Evolutionary conservation across 2,329 filamentous ascomycete genomes (phyloP).

Genomic region (Alternaria gaisen): DNA sequence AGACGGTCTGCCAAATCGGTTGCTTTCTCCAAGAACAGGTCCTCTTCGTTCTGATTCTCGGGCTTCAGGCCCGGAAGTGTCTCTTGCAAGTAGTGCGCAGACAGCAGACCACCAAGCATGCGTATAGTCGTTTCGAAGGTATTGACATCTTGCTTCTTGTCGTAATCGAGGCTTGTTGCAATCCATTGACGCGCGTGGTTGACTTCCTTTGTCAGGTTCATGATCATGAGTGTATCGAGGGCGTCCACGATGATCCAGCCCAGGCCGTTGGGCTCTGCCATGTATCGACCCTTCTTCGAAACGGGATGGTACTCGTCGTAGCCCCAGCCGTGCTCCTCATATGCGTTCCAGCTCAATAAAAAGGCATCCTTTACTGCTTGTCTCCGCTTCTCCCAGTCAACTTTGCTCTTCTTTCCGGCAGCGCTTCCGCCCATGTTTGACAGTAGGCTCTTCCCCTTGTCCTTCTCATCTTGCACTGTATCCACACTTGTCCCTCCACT

Average conservation of each 20-base stretch:
- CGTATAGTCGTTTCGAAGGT: slow-evolving; percentile 98
- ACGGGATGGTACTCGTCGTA: slow-evolving; percentile 88
- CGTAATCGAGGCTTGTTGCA: slow-evolving; percentile 78
- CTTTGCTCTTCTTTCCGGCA: slow-evolving; percentile 44
- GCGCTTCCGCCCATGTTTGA: slow-evolving; percentile 42
- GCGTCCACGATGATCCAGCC: slow-evolving; percentile 99
- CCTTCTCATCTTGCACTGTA: slow-evolving; percentile 37
- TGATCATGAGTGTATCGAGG: slow-evolving; percentile 95
- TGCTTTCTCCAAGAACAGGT: slow-evolving; percentile 95
- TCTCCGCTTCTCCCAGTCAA: slow-evolving; percentile 80
- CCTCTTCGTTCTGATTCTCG: slow-evolving; percentile 77
- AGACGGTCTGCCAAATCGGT: slow-evolving; percentile 90
- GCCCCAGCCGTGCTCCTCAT: slow-evolving; percentile 93
- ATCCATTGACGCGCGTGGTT: slow-evolving; percentile 90
- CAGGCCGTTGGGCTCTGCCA: slow-evolving; percentile 82
- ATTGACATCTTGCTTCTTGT: slow-evolving; percentile 94
- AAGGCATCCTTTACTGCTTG: slow-evolving; percentile 90
- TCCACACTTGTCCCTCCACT: slow-evolving; percentile 43
- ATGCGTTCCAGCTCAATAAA: slow-evolving; percentile 89
- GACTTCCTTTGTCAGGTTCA: slow-evolving; percentile 91
- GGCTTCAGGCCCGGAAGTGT: slow-evolving; percentile 82
- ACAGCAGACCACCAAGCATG: slow-evolving; percentile 92
- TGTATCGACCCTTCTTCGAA: slow-evolving; percentile 79
- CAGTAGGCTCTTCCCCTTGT: slow-evolving; percentile 42
- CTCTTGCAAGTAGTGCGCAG: slow-evolving; percentile 93